These are phyloP conservation scores for Basidiobolus meristosporus DNA, from an alignment of 371 early-diverging fungal species.

Conservation along the genomic window DNA sequence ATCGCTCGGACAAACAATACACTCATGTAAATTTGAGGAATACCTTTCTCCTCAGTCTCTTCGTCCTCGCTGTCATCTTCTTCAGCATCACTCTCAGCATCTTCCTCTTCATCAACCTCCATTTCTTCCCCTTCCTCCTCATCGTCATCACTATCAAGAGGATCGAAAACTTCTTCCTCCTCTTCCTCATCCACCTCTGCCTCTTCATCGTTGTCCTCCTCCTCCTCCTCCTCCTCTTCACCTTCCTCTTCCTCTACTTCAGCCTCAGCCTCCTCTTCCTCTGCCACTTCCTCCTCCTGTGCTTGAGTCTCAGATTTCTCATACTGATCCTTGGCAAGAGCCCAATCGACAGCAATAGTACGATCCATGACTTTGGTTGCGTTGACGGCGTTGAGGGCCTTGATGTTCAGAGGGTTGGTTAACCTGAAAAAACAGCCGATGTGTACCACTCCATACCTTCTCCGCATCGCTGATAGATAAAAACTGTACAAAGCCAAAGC, in stretches of 20 bases:
- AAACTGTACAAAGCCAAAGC: conserved; percentile 83
- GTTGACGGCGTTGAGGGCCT: conserved; percentile 59
- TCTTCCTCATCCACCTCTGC: conserved; percentile 13
- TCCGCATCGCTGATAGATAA: conserved; percentile 37
- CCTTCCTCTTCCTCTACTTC: conserved; percentile 5
- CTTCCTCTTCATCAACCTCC: conserved; percentile 17
- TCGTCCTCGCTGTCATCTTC: too few species aligned
- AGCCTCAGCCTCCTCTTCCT: conserved; percentile 3
- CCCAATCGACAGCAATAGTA: conserved; percentile 68
- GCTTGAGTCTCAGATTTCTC: conserved; percentile 6
- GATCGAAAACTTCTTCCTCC: conserved; percentile 12
- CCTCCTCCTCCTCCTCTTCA: conserved; percentile 13
- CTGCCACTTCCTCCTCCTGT: conserved; percentile 9
- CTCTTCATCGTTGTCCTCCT: conserved; percentile 10
- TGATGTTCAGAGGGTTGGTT: neutral
- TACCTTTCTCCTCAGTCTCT: too few species aligned
- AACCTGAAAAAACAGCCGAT: neutral
- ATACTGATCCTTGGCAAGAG: conserved; percentile 53
- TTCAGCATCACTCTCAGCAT: conserved; percentile 12
- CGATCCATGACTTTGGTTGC: conserved; percentile 47
- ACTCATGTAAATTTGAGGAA: too few species aligned
- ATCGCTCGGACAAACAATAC: too few species aligned
- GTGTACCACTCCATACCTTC: conserved; percentile 10
- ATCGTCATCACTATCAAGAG: conserved; percentile 9
- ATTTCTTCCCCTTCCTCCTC: conserved; percentile 12